Percentiles rank a stretch among this genome's conserved stretches.
phyloP scores from a whole-genome alignment of 2,329 filamentous ascomycete species.

The Colletotrichum magnum region DNA sequence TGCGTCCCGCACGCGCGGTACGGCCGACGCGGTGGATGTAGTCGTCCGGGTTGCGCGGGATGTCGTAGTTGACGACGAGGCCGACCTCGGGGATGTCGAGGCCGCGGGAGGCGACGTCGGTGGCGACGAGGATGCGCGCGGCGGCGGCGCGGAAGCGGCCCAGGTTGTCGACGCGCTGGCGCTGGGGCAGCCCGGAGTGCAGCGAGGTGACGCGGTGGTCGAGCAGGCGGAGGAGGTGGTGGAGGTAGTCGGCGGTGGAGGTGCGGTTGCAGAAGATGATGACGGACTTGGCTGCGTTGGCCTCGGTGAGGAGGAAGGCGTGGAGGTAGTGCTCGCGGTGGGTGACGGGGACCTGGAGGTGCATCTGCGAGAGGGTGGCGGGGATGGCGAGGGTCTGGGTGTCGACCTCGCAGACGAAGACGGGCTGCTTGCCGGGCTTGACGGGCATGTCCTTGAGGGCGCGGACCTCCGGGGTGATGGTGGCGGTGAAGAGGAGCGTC shows the following conservation, averaged over 20 bases:
- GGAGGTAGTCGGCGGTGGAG: slow-evolving; percentile 87
- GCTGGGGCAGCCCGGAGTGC: slow-evolving; percentile 88
- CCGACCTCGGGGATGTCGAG: slow-evolving; percentile 94
- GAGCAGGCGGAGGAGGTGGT: slow-evolving; percentile 88
- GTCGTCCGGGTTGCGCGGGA: slow-evolving; percentile 95
- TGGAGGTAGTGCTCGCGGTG: slow-evolving; percentile 97
- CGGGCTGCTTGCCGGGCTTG: slow-evolving; percentile 77
- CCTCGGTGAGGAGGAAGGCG: slow-evolving; percentile 84
- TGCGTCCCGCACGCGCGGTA: slow-evolving; percentile 91
- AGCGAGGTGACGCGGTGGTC: slow-evolving; percentile 92
- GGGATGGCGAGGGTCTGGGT: slow-evolving; percentile 83
- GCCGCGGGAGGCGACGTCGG: slow-evolving; percentile 93
- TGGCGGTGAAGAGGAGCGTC: slow-evolving; percentile 96
- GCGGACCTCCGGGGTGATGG: slow-evolving; percentile 91
- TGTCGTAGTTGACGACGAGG: slow-evolving; percentile 94
- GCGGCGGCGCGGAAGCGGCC: slow-evolving; percentile 92
- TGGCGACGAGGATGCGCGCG: slow-evolving; percentile 91
- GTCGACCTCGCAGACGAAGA: slow-evolving; percentile 92
- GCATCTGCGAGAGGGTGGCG: slow-evolving; percentile 83
- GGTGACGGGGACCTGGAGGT: slow-evolving; percentile 89
- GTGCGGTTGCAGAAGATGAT: slow-evolving; percentile 98
- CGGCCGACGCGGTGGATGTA: slow-evolving; percentile 97
- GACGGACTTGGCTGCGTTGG: slow-evolving; percentile 80
- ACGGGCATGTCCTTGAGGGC: slow-evolving; percentile 85
- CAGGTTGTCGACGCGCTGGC: slow-evolving; percentile 88